Evolutionary conservation across 176 grass and related monocot species (phyloP), one percentile per base, ranked within the genome.

Genomic region (Secale cereale): DNA sequence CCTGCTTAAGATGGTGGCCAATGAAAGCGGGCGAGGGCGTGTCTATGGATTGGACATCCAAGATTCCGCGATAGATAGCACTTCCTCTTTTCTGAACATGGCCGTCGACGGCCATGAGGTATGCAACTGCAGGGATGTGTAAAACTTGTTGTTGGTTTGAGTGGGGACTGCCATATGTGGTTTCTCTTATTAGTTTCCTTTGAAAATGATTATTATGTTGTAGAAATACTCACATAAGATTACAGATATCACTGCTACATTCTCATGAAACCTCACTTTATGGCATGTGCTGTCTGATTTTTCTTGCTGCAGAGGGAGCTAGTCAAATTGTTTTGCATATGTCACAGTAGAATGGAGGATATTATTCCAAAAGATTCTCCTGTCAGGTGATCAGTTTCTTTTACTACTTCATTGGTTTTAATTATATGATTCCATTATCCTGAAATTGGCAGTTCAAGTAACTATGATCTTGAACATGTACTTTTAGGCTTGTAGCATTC

Each of bases 21-120:
- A 87, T 86, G 88, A 89, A 82, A 91, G 31, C 35, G 74, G 65
- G 6, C 76, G 76, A 28, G 93, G 91, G 8, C 65, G 75, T 82
- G 91, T 98, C 15, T 98, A 92, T 87, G 93, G 93, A 79, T 78
- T 95, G 56, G 96, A 98, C 85, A 92, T 98, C 85, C 96, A 95
- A 65, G 83, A 92, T n/a, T 85, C 89, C 1, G 91, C 93, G 0
- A 89, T 98, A 54, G 81, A 92, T 33, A 98, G 64, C 59, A 98
- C 93, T 56, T 85, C 85, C 43, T 92, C 80, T 46, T 87, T 91
- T 81, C 85, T 95, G 74, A 82, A 92, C 78, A 89, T 86, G 80
- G 87, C 87, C 15, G 70, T 86, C 62, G 70, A 82, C 70, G 70
- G 62, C 14, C 70, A 83, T 59, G 84, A 95, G 93, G 93, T 95